Evolutionary conservation across 2,329 filamentous ascomycete species (phyloP), one percentile per base, ranked within the genome.

Genomic region (Penicillium sp.): DNA sequence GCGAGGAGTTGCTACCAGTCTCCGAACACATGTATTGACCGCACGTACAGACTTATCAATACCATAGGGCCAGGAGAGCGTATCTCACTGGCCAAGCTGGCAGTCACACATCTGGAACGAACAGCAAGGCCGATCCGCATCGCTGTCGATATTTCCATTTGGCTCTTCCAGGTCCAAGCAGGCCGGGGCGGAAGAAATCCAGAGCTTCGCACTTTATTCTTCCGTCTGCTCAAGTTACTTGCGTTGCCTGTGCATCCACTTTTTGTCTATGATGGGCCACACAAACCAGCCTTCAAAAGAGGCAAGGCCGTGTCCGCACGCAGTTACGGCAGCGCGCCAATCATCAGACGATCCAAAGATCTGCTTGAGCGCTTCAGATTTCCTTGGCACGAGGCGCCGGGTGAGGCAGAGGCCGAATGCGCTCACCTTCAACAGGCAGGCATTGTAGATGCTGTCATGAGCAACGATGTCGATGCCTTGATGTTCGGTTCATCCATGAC

Each of bases 331-430:
- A 89, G 47, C 83, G 88, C 67, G 81, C 83, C 51, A 78, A 91
- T 54, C 81, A 90, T 58, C 36, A 86, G 89, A 42, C 84, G 92
- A 56, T 91, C 90, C 1, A 97, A 96, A 74, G 85, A 88, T 45
- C 76, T 97, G 5, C 85, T 97, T 44, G 86, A 87, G 46, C 78
- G 94, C 1, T 97, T 97, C 71, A 92, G 89, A 1, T 95, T 96
- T 67, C 83, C 86, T 1, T 83, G 84, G 45, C 92, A 97, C 71
- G 85, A 91, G 66, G 94, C 94, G 5, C 94, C 93, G 0, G 94
- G 94, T 9, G 94, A 99, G 70, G 94, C 93, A 3, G 94, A 99
- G 71, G 94, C 94, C 1, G 94, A 99, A 75, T 99, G 94, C 62
- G 94, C 94, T 0, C 76, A 94, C 14, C 74, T 99, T 3, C 92